Conservation (phyloP, 495 filamentous ascomycete genomes). For the Tricharina praecox region DNA sequence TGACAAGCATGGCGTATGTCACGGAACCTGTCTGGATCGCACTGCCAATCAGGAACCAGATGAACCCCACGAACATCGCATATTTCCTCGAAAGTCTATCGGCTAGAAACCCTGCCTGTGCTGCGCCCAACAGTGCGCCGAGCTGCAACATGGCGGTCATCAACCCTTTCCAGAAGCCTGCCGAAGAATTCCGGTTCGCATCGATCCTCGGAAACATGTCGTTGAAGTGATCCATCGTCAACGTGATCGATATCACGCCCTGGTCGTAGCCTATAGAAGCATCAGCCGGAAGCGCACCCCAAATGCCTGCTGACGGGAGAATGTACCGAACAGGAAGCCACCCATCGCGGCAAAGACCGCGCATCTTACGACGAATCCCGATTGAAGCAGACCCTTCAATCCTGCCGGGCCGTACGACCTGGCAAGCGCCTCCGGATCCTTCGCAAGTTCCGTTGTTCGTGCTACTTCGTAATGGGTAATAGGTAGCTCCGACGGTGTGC, state of each 20-base stretch:
- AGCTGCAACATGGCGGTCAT: constrained; percentile 9
- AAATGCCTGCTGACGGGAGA: background rate
- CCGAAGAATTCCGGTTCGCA: constrained; percentile 17
- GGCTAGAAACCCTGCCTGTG: constrained; percentile 24
- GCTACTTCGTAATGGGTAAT: constrained; percentile 1
- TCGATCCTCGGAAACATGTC: constrained; percentile 20
- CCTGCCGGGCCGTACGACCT: constrained; percentile 2
- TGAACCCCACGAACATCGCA: constrained; percentile 19
- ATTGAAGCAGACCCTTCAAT: background rate
- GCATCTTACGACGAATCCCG: constrained; percentile 7
- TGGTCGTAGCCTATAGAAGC: constrained; percentile 11
- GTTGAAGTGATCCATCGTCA: constrained; percentile 30
- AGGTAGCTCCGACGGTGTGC: too few relatives aligned
- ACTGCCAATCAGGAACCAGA: constrained; percentile 26
- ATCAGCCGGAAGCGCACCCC: background rate
- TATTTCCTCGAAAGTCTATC: constrained; percentile 21
- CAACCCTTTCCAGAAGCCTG: constrained; percentile 17
- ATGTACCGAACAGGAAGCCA: constrained; percentile 11
- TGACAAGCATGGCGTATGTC: constrained; percentile 30
- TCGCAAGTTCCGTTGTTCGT: background rate
- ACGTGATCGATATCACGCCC: constrained; percentile 8
- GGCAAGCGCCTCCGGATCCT: constrained; percentile 4
- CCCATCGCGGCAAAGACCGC: constrained; percentile 12
- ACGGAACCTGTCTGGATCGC: constrained; percentile 31
- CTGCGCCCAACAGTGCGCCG: constrained; percentile 22